Base-by-base conservation (phyloP, 225 moss, liverwort and hornwort species). In the Rhytidiadelphus loreus region DNA sequence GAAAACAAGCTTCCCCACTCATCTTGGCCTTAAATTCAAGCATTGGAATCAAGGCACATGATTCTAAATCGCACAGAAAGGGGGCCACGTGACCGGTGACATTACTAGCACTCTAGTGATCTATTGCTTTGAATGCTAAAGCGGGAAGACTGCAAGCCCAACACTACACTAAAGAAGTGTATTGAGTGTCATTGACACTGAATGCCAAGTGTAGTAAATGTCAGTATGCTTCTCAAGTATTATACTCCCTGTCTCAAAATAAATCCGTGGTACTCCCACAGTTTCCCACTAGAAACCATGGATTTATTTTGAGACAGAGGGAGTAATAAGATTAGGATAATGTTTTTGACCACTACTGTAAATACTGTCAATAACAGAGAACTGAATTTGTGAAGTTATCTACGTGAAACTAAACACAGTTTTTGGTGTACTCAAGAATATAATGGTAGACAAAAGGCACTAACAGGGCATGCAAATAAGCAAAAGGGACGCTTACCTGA, bases 401-500 rank as follows among this genome's bases (percentile, higher is more conserved):
- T 46, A 50, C 46, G 25, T 48, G 25, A 48, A 59, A 82, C 48
- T 60, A 23, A 32, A 44, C 22, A 61, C 46, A 30, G 19, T 18
- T 24, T 63, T 24, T 50, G 15, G 17, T 35, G 46, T 60, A 46
- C 85, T 48, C 19, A 73, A n/a, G 12, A 85, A 63, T 55, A 64
- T 39, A 41, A 41, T 29, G 32, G 62, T 37, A 50, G 60, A 62
- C 70, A 72, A 80, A 53, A 62, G 53, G 16, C 63, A 86, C 24
- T 11, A 15, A 26, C 32, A n/a, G n/a, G 30, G 55, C 10, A 35
- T 59, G 37, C 57, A 87, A 66, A 86, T 43, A 39, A 46, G 58
- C 20, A 66, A 3, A 37, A 87, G 37, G 86, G 44, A 80, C 50
- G 9, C 13, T 23, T 89, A 93, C 94, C 91, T 90, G 92, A 92